phyloP scores from a whole-genome alignment of 2,329 filamentous ascomycete species.

The Sporothrix brasiliensis region DNA sequence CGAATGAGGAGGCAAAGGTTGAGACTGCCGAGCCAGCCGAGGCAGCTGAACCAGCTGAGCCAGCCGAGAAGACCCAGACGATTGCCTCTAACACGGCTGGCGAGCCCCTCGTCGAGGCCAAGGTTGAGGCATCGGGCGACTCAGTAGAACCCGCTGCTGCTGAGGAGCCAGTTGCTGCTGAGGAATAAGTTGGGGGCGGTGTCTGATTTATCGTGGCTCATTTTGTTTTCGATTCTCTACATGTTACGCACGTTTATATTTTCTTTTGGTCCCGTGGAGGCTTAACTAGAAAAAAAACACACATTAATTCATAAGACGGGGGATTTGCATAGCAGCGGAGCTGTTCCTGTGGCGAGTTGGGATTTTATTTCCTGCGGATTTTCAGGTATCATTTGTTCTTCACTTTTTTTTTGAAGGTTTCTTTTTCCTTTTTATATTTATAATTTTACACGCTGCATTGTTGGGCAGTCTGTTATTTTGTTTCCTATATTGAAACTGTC shows the following conservation, averaged over 20 bases:
- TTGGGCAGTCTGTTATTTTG: neutral
- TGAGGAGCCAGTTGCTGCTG: neutral
- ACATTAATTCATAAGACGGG: neutral
- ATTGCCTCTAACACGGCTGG: slow-evolving; percentile 19
- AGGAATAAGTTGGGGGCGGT: neutral
- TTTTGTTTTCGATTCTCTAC: neutral
- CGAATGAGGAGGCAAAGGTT: neutral
- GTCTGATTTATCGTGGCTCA: neutral
- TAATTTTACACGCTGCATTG: slow-evolving; percentile 3
- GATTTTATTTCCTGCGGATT: neutral
- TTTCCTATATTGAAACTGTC: neutral
- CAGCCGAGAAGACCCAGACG: neutral
- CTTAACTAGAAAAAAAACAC: neutral
- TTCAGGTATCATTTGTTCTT: neutral
- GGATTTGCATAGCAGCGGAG: slow-evolving; percentile 13
- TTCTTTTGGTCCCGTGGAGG: neutral
- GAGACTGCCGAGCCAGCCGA: neutral
- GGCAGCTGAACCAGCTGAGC: neutral
- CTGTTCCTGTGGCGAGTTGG: slow-evolving; percentile 8
- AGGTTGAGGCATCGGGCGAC: slow-evolving; percentile 3
- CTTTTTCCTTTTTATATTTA: neutral
- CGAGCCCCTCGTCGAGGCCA: slow-evolving; percentile 6
- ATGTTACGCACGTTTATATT: neutral
- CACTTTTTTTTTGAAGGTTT: neutral
- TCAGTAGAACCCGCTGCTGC: slow-evolving; percentile 3